Percentiles rank a stretch among this genome's conserved stretches.
Conservation (phyloP, 2,329 filamentous ascomycete species). For the Xylariaceae sp. region DNA sequence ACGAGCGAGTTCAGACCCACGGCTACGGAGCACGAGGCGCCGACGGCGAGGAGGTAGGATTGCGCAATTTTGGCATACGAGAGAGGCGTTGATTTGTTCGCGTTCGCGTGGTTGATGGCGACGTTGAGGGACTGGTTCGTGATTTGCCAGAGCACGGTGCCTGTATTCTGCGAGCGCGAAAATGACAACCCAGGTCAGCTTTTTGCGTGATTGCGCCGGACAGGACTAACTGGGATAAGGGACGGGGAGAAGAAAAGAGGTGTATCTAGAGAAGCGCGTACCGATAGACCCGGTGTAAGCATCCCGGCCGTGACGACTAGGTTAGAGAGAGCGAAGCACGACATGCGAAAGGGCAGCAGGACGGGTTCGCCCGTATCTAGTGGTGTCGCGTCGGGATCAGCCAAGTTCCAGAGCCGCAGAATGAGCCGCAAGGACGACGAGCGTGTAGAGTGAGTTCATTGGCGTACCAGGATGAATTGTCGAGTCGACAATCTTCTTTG, state of each 20-base stretch:
- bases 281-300: constrained; percentile 82
- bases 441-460: neutral
- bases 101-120: constrained; percentile 94
- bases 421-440: neutral
- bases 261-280: constrained; percentile 36
- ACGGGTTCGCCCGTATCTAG: constrained; percentile 89
- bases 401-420: neutral
- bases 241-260: neutral
- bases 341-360: constrained; percentile 96
- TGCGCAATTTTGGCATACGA: constrained; percentile 75
- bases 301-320: constrained; percentile 93
- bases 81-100: constrained; percentile 93
- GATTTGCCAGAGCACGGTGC: constrained; percentile 90
- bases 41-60: constrained; percentile 88
- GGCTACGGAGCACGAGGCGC: constrained; percentile 89
- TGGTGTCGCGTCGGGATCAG: constrained; percentile 13
- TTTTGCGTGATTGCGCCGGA: neutral
- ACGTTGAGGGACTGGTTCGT: constrained; percentile 98
- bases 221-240: neutral
- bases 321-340: constrained; percentile 88
- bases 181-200: constrained; percentile 11
- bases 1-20: constrained; percentile 88
- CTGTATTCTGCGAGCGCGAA: constrained; percentile 55
- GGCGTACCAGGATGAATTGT: constrained; percentile 85
- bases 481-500: constrained; percentile 96